Evolutionary conservation across 805 yeast species (phyloP).

Genomic region (Kluyveromyces wickerhamii): DNA sequence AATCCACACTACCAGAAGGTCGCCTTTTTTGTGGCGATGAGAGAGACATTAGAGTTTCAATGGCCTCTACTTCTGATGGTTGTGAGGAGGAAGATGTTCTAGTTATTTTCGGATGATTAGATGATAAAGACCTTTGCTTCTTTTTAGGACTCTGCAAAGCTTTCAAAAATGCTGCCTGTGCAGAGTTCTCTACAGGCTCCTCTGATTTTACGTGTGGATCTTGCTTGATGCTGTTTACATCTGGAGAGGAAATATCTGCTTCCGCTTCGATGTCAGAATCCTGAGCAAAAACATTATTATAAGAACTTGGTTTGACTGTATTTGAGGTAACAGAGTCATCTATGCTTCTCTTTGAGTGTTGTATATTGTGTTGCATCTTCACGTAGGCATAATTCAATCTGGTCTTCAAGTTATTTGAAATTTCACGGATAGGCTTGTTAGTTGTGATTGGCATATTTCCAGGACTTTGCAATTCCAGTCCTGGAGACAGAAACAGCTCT

Average conservation of each 20-base stretch:
- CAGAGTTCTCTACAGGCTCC: conserved; percentile 28
- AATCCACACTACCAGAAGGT: conserved; percentile 11
- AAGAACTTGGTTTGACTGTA: conserved; percentile 21
- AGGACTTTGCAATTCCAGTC: conserved; percentile 27
- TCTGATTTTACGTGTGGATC: conserved; percentile 3
- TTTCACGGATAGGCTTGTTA: conserved; percentile 33
- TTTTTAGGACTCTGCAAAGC: conserved; percentile 33
- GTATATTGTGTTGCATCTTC: conserved; percentile 24
- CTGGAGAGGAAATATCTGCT: not conserved
- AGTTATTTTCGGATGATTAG: conserved; percentile 1
- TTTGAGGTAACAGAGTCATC: conserved; percentile 20
- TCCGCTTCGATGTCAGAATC: conserved; percentile 24
- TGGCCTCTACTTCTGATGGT: conserved; percentile 34
- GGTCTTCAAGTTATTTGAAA: conserved; percentile 34
- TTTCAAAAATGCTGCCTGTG: conserved; percentile 33
- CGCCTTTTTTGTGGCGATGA: conserved; percentile 29
- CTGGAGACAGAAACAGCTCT: conserved; percentile 28
- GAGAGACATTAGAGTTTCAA: conserved; percentile 35
- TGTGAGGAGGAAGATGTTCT: conserved; percentile 4
- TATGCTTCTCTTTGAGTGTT: conserved; percentile 22
- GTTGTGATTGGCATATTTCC: conserved; percentile 10
- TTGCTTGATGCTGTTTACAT: not conserved
- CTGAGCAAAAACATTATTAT: conserved; percentile 10
- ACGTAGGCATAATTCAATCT: conserved; percentile 36
- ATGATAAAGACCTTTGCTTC: conserved; percentile 9